These are phyloP conservation scores for Oryza rufipogon DNA, from an alignment of 176 grass and related monocot species.

Conservation along the genomic window DNA sequence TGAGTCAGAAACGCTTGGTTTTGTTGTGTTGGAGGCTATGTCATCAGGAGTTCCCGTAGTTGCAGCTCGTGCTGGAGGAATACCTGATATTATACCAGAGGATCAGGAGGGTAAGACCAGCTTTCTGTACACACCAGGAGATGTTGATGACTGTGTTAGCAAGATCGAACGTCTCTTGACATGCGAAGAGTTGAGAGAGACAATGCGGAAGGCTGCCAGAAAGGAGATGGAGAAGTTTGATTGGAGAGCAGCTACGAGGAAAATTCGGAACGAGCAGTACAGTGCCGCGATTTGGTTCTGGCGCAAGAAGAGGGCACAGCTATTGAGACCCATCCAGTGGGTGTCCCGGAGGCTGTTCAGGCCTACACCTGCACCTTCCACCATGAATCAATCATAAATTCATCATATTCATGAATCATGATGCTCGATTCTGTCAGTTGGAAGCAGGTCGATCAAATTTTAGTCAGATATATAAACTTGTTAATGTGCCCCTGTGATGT, in stretches of 20 bases:
- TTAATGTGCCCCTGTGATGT: not conserved
- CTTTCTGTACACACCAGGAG: slow-evolving; percentile 62
- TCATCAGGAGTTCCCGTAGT: slow-evolving; percentile 73
- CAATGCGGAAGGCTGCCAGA: slow-evolving; percentile 61
- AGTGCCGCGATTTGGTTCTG: slow-evolving; percentile 68
- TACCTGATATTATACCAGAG: slow-evolving; percentile 70
- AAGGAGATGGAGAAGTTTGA: slow-evolving; percentile 78
- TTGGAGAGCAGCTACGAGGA: slow-evolving; percentile 59
- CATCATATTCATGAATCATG: not conserved
- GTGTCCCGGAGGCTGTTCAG: slow-evolving; percentile 38
- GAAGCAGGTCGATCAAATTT: not conserved
- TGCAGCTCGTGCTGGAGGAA: slow-evolving; percentile 63
- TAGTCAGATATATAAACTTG: not conserved
- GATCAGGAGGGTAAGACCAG: slow-evolving; percentile 68
- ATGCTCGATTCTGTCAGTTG: not conserved
- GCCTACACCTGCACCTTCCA: not conserved
- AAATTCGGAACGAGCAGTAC: slow-evolving; percentile 76
- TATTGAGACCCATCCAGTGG: slow-evolving; percentile 57
- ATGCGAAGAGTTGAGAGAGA: slow-evolving; percentile 46
- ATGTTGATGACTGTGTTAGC: slow-evolving; percentile 66
- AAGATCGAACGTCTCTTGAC: slow-evolving; percentile 63
- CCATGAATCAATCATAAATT: slow-evolving; percentile 7
- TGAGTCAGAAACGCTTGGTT: slow-evolving; percentile 73
- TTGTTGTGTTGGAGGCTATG: slow-evolving; percentile 79
- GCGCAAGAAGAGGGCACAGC: slow-evolving; percentile 63